Evolutionary conservation across 441 rosid species (phyloP).

Genomic region (Arabidopsis hybrid): DNA sequence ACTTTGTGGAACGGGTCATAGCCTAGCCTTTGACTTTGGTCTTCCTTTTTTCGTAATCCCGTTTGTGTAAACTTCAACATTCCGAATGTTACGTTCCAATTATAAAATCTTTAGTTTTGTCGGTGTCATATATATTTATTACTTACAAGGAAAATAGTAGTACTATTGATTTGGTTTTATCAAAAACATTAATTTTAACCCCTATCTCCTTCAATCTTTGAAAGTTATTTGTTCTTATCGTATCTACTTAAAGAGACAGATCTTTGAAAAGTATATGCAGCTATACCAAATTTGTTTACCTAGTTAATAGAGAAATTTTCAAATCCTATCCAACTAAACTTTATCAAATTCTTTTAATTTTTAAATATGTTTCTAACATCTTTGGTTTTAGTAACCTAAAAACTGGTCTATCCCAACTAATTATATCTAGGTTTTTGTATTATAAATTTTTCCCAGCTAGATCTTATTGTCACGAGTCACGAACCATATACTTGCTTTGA

Average conservation of each 20-base stretch:
- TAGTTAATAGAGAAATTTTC: constrained; percentile 15
- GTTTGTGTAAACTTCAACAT: constrained; percentile 25
- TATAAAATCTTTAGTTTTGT: not conserved
- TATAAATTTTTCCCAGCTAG: not conserved
- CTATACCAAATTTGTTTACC: constrained; percentile 17
- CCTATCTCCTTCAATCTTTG: constrained; percentile 30
- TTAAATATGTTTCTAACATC: no score
- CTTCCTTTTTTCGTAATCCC: constrained; percentile 13
- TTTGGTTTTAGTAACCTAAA: not conserved
- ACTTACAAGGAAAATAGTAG: not conserved
- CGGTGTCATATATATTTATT: constrained; percentile 21
- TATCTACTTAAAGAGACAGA: constrained; percentile 7
- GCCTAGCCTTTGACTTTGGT: constrained; percentile 37
- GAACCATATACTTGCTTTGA: no score
- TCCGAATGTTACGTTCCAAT: constrained; percentile 29
- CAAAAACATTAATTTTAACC: not conserved
- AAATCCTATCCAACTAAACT: constrained; percentile 17
- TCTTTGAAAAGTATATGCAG: constrained; percentile 23
- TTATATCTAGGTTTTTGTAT: not conserved
- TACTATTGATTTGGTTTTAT: constrained; percentile 26
- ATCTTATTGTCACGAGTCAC: not conserved
- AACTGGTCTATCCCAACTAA: not conserved
- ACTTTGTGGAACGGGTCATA: constrained; percentile 29
- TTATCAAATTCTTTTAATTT: not conserved
- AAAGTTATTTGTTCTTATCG: constrained; percentile 40